Conservation (phyloP, 108 stramenopile genomes). For the Fragilariopsis cylindrus region DNA sequence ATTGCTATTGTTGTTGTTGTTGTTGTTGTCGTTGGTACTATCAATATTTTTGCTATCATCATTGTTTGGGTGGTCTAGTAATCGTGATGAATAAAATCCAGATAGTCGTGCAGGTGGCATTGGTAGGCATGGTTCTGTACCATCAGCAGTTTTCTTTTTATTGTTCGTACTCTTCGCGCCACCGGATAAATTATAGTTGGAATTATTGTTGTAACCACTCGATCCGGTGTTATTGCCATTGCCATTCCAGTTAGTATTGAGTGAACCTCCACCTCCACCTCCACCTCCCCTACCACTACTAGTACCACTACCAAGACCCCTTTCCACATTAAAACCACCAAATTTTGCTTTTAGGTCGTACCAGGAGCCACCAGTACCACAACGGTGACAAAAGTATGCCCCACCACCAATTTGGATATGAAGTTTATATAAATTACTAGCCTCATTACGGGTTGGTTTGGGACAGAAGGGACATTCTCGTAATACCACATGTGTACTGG, state of each 20-base stretch:
- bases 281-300: background rate
- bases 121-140: constrained; percentile 39
- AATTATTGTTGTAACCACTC: background rate
- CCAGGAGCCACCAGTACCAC: constrained; percentile 88
- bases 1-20: background rate
- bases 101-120: constrained; percentile 61
- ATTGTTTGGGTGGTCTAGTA: constrained; percentile 39
- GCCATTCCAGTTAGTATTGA: background rate
- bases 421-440: constrained; percentile 71
- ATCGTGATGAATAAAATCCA: constrained; percentile 46
- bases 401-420: constrained; percentile 67
- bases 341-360: constrained; percentile 86
- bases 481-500: constrained; percentile 65
- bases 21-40: background rate
- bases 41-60: background rate
- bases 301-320: background rate
- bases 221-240: background rate
- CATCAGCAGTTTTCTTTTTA: too few relatives aligned
- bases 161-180: background rate
- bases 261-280: background rate
- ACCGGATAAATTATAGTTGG: background rate
- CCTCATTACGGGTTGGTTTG: constrained; percentile 69
- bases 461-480: constrained; percentile 80
- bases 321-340: constrained; percentile 41
- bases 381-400: constrained; percentile 95